A percentile compares a stretch with the other conserved stretches of the same genome.
Conservation (phyloP, 2,329 filamentous ascomycete species). For the Bipolaris zeicola region DNA sequence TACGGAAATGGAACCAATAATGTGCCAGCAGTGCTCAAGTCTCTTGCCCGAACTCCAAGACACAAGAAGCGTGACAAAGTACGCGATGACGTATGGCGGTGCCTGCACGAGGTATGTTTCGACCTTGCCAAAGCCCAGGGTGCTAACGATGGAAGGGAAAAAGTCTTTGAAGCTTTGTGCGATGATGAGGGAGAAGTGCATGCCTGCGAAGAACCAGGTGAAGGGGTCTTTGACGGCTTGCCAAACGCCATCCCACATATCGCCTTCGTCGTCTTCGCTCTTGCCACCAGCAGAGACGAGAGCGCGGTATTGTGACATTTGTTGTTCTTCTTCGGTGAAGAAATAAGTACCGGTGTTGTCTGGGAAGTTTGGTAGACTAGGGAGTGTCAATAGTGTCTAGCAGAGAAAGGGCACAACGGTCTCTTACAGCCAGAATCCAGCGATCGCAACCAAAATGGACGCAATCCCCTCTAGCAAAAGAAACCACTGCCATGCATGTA, state of each 20-base stretch:
- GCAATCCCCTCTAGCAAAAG: slow-evolving; percentile 62
- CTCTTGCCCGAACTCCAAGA: slow-evolving; percentile 36
- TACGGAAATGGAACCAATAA: slow-evolving; percentile 27
- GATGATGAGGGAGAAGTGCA: slow-evolving; percentile 44
- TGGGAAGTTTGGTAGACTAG: slow-evolving; percentile 37
- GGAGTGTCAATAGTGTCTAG: too few species aligned
- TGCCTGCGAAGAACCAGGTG: slow-evolving; percentile 48
- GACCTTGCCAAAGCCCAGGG: slow-evolving; percentile 18
- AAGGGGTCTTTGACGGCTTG: slow-evolving; percentile 47
- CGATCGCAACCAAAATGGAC: slow-evolving; percentile 50
- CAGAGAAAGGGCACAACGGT: too few species aligned
- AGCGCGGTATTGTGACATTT: slow-evolving; percentile 32
- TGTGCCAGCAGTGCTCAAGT: slow-evolving; percentile 39
- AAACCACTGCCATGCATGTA: slow-evolving; percentile 53
- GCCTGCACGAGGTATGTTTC: slow-evolving; percentile 51
- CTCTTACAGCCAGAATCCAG: slow-evolving; percentile 38
- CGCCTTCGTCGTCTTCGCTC: slow-evolving; percentile 39
- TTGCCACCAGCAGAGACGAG: slow-evolving; percentile 23
- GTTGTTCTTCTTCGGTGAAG: slow-evolving; percentile 13
- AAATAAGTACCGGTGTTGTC: slow-evolving; percentile 21
- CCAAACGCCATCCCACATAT: slow-evolving; percentile 45
- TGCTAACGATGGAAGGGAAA: slow-evolving; percentile 33
- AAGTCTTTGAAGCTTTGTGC: slow-evolving; percentile 40
- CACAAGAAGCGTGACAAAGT: slow-evolving; percentile 27
- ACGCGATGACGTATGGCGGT: slow-evolving; percentile 46